phyloP scores from a whole-genome alignment of 106 monocot genomes.

The Dendrobium chrysotoxum region DNA sequence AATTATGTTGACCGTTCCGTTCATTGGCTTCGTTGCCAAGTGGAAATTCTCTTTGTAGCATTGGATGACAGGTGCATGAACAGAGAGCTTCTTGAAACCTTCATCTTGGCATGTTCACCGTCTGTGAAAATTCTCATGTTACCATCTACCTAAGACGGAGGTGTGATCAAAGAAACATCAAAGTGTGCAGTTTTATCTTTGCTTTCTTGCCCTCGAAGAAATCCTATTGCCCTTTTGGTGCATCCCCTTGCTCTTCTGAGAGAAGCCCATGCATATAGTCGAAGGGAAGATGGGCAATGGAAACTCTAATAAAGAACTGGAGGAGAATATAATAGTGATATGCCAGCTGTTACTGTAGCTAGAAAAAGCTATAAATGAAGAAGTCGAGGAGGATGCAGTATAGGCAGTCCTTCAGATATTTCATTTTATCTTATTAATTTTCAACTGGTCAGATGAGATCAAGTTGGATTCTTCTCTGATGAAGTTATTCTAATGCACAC shows the following conservation, averaged over 20 bases:
- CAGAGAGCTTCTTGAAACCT: slow-evolving; percentile 59
- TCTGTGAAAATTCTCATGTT: slow-evolving; percentile 63
- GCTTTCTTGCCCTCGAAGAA: slow-evolving; percentile 24
- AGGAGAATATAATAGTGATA: slow-evolving; percentile 40
- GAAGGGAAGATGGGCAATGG: slow-evolving; percentile 10
- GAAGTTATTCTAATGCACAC: too few species aligned
- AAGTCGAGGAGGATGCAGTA: slow-evolving; percentile 57
- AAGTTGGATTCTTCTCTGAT: background rate
- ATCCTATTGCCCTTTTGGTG: slow-evolving; percentile 20
- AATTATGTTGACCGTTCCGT: background rate
- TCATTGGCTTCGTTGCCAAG: background rate
- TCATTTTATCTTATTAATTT: slow-evolving; percentile 65
- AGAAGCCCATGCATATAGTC: slow-evolving; percentile 42
- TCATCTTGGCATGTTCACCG: slow-evolving; percentile 54
- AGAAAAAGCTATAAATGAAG: slow-evolving; percentile 41
- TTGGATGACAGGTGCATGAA: slow-evolving; percentile 11
- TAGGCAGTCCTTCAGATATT: slow-evolving; percentile 72
- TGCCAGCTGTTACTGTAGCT: slow-evolving; percentile 80
- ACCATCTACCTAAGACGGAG: slow-evolving; percentile 37
- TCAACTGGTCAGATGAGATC: slow-evolving; percentile 58
- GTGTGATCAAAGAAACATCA: slow-evolving; percentile 49
- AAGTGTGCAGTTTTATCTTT: slow-evolving; percentile 39
- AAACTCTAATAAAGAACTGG: slow-evolving; percentile 20
- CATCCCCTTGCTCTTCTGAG: slow-evolving; percentile 69
- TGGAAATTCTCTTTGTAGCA: background rate